These are phyloP conservation scores for Aspergillus costaricaensis DNA, from an alignment of 2,329 filamentous ascomycete species.

Conservation along the genomic window DNA sequence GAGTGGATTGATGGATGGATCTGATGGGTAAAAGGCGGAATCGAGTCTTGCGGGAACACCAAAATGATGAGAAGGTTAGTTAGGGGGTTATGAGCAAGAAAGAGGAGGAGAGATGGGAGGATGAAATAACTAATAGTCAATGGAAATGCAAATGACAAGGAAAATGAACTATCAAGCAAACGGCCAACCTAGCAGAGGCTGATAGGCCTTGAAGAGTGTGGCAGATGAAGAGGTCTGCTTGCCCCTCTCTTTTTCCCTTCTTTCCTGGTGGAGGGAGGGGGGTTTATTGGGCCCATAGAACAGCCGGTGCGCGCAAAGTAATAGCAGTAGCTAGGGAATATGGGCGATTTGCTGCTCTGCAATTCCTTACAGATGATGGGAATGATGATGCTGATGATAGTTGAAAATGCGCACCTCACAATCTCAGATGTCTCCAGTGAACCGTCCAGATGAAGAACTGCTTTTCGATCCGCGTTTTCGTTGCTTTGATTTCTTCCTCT, in stretches of 20 bases:
- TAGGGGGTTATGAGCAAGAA: neutral
- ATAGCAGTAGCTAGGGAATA: neutral
- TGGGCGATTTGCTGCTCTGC: neutral
- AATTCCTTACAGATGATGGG: conserved; percentile 9
- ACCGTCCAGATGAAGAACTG: neutral
- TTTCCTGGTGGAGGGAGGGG: conserved; percentile 13
- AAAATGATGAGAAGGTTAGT: neutral
- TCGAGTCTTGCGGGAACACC: neutral
- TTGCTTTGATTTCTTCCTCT: neutral
- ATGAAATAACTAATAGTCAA: conserved; percentile 1
- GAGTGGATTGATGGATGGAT: conserved; percentile 1
- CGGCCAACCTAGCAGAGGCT: neutral
- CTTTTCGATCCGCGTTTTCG: neutral
- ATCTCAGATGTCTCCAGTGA: neutral
- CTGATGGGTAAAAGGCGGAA: conserved; percentile 1
- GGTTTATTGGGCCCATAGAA: conserved; percentile 7
- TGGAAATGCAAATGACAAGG: neutral
- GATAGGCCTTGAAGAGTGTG: conserved; percentile 2
- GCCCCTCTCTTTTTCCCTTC: conserved; percentile 10
- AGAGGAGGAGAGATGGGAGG: neutral
- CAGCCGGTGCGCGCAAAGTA: neutral
- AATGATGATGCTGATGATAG: conserved; percentile 2
- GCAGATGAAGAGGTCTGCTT: conserved; percentile 6
- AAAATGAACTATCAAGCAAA: conserved; percentile 9
- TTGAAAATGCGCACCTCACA: neutral